These are phyloP conservation scores for Chamaenerion angustifolium DNA, from an alignment of 345 rosid species.

Conservation along the genomic window DNA sequence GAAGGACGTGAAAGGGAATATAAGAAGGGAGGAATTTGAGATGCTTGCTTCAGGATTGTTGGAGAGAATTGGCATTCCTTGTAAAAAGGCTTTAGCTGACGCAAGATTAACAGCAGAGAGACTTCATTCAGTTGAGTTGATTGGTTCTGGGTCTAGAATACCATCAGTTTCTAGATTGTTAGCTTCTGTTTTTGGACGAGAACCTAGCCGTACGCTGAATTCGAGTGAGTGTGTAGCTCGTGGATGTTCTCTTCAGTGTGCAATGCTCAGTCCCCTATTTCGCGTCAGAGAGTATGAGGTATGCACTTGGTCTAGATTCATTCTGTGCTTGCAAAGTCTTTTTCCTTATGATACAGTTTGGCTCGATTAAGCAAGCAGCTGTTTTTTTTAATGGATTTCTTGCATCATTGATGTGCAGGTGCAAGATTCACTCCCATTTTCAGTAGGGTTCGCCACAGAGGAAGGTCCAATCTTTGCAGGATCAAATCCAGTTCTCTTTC, in stretches of 20 bases:
- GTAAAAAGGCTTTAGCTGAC: conserved; percentile 35
- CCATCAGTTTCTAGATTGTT: conserved; percentile 32
- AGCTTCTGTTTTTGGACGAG: conserved; percentile 33
- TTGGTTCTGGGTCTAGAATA: conserved; percentile 57
- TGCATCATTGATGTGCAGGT: conserved; percentile 23
- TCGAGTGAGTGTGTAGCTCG: conserved; percentile 58
- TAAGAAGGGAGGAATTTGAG: conserved; percentile 56
- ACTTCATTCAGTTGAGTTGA: conserved; percentile 40
- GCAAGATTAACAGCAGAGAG: conserved; percentile 25
- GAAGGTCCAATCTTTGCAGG: conserved; percentile 19
- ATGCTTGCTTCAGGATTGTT: conserved; percentile 28
- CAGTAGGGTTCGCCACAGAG: conserved; percentile 33
- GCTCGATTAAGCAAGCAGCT: too few species aligned
- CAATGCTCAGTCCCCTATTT: conserved; percentile 49
- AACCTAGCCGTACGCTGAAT: conserved; percentile 43
- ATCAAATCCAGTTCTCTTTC: conserved; percentile 29
- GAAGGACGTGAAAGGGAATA: conserved; percentile 46
- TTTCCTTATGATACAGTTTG: too few species aligned
- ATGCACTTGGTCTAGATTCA: conserved; percentile 2
- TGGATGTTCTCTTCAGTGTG: conserved; percentile 56
- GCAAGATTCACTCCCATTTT: conserved; percentile 44
- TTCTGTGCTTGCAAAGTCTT: too few species aligned
- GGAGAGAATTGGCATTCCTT: conserved; percentile 30
- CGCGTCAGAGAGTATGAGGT: conserved; percentile 54
- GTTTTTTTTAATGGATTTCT: too few species aligned